Evolutionary conservation across 2,329 filamentous ascomycete genomes (phyloP).

Genomic region (Aspergillus hiratsukae): DNA sequence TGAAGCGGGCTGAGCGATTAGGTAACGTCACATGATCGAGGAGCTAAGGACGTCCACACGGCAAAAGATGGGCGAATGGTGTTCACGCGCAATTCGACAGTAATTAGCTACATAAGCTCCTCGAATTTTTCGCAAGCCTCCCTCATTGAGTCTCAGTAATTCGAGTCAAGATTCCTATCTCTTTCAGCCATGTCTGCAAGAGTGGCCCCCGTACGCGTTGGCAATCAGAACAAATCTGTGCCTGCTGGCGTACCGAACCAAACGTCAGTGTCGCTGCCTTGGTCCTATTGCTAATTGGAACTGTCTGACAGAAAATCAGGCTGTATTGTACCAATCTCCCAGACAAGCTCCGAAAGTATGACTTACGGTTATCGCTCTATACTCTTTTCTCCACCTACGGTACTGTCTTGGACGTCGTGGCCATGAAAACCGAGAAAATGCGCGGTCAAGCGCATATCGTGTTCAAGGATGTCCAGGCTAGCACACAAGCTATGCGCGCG

Average conservation of each 20-base stretch:
- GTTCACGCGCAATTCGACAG: neutral
- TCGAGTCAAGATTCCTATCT: neutral
- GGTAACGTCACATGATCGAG: conserved; percentile 19
- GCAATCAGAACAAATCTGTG: conserved; percentile 32
- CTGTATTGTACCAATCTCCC: conserved; percentile 88
- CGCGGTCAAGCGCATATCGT: conserved; percentile 92
- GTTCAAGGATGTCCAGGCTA: conserved; percentile 83
- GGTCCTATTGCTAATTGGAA: conserved; percentile 1
- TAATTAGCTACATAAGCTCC: neutral
- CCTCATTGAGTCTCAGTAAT: neutral
- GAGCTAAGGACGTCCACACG: neutral
- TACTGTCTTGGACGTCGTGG: conserved; percentile 84
- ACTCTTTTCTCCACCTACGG: conserved; percentile 93
- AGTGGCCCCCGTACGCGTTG: conserved; percentile 37
- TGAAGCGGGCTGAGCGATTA: conserved; percentile 18
- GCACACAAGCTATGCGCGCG: conserved; percentile 87
- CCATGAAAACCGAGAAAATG: conserved; percentile 86
- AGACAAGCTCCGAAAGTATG: conserved; percentile 82
- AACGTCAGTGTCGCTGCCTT: conserved; percentile 53
- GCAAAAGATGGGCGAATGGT: neutral
- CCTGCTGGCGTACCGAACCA: conserved; percentile 65
- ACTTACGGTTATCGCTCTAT: conserved; percentile 83
- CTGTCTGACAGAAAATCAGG: conserved; percentile 44
- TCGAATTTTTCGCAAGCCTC: neutral
- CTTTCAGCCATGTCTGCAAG: conserved; percentile 33